These are phyloP conservation scores for Fremontodendron californicum DNA, from an alignment of 345 rosid genomes.

Conservation along the genomic window DNA sequence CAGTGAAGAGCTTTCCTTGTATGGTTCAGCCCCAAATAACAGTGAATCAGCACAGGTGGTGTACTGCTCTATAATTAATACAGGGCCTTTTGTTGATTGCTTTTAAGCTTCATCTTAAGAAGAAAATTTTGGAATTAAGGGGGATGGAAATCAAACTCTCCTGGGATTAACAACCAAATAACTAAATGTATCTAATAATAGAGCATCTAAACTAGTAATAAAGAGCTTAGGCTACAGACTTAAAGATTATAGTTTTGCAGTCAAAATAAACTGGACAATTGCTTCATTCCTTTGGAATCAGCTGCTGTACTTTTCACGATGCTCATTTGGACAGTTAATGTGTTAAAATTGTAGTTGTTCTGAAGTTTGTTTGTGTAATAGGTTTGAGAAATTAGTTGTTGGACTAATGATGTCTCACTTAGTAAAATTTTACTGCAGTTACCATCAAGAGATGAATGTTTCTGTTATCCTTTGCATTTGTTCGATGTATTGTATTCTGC, in stretches of 20 bases:
- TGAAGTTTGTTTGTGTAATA: not conserved
- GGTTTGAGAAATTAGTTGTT: not conserved
- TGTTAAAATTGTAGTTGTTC: not conserved
- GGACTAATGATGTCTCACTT: not conserved
- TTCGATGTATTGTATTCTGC: not conserved
- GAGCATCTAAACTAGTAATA: not conserved
- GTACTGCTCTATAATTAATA: not conserved
- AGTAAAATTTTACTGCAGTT: not conserved
- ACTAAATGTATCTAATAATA: not conserved
- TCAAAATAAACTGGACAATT: not conserved
- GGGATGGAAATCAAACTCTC: not conserved
- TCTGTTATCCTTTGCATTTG: not conserved
- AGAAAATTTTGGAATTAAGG: not conserved
- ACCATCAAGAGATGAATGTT: not conserved
- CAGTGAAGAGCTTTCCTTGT: constrained; percentile 90
- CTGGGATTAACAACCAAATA: not conserved
- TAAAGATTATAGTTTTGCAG: not conserved
- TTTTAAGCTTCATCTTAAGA: not conserved
- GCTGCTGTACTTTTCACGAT: not conserved
- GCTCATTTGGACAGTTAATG: not conserved
- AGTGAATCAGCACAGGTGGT: constrained; percentile 84
- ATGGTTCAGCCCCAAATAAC: constrained; percentile 70
- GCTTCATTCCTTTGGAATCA: not conserved
- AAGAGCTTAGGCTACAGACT: not conserved
- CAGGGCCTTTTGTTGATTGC: not conserved